Conservation (phyloP, 2,329 filamentous ascomycete genomes). For the Thelonectria discophora region DNA sequence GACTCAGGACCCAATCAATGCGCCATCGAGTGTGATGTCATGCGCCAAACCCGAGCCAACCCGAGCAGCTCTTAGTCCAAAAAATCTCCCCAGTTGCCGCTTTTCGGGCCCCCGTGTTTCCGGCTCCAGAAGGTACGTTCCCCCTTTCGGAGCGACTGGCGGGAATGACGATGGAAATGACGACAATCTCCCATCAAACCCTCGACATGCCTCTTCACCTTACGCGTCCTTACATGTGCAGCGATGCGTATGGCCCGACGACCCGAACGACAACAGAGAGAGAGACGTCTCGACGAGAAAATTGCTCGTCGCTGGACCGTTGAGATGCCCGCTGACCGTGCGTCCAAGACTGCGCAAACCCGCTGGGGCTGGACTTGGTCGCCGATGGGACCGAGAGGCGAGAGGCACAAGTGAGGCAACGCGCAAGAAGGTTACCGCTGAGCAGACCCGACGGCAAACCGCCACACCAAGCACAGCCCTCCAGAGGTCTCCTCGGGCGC, state of each 20-base stretch:
- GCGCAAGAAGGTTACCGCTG: slow-evolving; percentile 1
- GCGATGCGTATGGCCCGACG: slow-evolving; percentile 12
- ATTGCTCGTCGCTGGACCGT: background rate
- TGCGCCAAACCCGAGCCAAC: slow-evolving; percentile 17
- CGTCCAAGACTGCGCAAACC: background rate
- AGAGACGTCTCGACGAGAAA: background rate
- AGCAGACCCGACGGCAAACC: slow-evolving; percentile 5
- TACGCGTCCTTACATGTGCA: slow-evolving; percentile 10
- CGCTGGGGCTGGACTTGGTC: slow-evolving; percentile 1
- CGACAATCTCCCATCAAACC: slow-evolving; percentile 8
- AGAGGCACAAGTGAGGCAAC: slow-evolving; percentile 2
- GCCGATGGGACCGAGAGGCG: background rate
- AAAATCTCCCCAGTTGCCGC: slow-evolving; percentile 16
- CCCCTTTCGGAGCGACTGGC: slow-evolving; percentile 10
- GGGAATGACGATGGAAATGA: slow-evolving; percentile 21
- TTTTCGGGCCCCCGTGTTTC: slow-evolving; percentile 21
- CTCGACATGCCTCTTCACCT: slow-evolving; percentile 11
- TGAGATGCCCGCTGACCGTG: slow-evolving; percentile 7
- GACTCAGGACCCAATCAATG: slow-evolving; percentile 21
- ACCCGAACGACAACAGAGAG: background rate
- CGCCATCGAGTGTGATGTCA: slow-evolving; percentile 24
- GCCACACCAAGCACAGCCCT: slow-evolving; percentile 18
- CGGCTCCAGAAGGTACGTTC: slow-evolving; percentile 10
- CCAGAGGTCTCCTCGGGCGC: background rate
- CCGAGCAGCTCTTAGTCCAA: slow-evolving; percentile 11